Percentiles rank a stretch among this genome's conserved stretches.
These are phyloP conservation scores for Claviceps capensis DNA, from an alignment of 2,329 filamentous ascomycete genomes.

Conservation along the genomic window DNA sequence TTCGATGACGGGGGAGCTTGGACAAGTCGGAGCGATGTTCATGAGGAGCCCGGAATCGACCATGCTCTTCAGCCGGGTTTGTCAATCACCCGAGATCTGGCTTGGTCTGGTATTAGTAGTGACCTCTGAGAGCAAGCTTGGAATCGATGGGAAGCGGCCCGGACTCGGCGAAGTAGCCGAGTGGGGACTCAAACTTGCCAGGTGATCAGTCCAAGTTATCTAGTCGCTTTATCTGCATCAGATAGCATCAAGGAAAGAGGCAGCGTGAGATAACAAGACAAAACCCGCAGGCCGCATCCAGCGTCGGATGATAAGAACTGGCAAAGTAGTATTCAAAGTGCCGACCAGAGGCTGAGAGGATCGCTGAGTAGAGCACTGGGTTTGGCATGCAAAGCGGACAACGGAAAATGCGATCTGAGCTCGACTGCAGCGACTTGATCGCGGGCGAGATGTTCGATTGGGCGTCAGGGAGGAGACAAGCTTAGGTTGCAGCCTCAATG, in stretches of 20 bases:
- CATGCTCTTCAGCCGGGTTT: background rate
- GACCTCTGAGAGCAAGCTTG: background rate
- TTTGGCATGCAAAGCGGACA: background rate
- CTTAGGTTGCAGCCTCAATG: background rate
- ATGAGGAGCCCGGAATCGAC: background rate
- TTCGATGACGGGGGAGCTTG: constrained; percentile 6
- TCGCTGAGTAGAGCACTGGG: background rate
- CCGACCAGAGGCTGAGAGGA: background rate
- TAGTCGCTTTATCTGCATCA: background rate
- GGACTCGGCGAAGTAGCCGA: background rate
- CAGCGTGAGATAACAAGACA: background rate
- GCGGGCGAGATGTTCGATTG: background rate
- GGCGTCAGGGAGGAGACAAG: background rate
- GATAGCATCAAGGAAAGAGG: background rate
- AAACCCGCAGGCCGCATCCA: constrained; percentile 1
- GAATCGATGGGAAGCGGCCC: background rate
- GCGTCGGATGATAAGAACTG: background rate
- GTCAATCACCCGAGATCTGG: background rate
- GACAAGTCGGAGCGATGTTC: background rate
- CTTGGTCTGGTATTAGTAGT: background rate
- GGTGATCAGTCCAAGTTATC: background rate
- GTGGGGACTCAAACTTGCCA: background rate
- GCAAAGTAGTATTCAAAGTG: background rate
- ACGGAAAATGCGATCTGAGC: background rate
- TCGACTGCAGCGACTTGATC: background rate